These are phyloP conservation scores for Prinsepia uniflora DNA, from an alignment of 306 rosid species.

Conservation along the genomic window DNA sequence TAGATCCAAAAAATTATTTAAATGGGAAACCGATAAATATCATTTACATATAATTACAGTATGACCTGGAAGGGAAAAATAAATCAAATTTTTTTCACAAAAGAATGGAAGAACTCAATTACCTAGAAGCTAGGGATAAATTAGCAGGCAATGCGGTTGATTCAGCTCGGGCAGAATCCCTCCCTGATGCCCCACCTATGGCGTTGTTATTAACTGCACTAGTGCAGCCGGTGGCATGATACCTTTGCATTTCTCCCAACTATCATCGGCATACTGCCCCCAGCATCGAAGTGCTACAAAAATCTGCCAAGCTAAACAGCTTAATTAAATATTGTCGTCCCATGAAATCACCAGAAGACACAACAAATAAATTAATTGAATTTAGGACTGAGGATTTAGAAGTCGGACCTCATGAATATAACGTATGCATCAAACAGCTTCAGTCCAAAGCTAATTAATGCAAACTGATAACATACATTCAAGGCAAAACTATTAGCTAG, in stretches of 20 bases:
- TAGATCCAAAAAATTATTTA: background rate
- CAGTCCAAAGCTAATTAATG: constrained; percentile 22
- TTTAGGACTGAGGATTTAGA: background rate
- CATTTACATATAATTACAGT: background rate
- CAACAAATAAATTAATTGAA: constrained; percentile 8
- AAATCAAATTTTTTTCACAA: background rate
- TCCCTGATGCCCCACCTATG: constrained; percentile 66
- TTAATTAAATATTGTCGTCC: constrained; percentile 28
- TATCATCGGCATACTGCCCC: constrained; percentile 84
- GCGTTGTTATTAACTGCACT: constrained; percentile 84
- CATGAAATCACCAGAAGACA: constrained; percentile 22
- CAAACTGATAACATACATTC: constrained; percentile 12
- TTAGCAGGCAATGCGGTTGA: constrained; percentile 69
- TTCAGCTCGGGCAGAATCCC: constrained; percentile 82
- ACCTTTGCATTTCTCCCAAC: constrained; percentile 89
- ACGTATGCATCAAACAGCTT: constrained; percentile 6
- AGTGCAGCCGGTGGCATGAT: constrained; percentile 79
- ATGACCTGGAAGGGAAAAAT: background rate
- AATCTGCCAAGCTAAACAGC: constrained; percentile 45
- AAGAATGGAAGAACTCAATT: constrained; percentile 22
- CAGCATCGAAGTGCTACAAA: constrained; percentile 57
- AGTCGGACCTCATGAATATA: constrained; percentile 10
- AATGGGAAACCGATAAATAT: background rate
- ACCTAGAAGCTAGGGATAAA: constrained; percentile 69
- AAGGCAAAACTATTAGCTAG: constrained; percentile 4